Percentiles rank a stretch among this genome's conserved stretches.
These are phyloP conservation scores for Prinsepia uniflora DNA, from an alignment of 306 rosid genomes.

Conservation along the genomic window DNA sequence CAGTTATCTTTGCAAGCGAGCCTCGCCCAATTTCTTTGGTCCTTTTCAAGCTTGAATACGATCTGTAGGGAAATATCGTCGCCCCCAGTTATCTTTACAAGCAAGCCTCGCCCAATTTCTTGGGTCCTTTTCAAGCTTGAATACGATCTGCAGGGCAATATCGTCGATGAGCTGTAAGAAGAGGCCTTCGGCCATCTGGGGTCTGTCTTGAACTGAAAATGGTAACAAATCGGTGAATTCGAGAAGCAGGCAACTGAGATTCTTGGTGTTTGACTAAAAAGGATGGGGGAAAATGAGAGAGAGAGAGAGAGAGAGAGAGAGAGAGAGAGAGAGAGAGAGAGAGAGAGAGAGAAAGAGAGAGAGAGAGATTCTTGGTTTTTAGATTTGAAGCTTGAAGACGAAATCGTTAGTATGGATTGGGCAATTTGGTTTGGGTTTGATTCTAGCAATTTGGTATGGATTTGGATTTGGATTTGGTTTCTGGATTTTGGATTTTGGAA, in stretches of 20 bases:
- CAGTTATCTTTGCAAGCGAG: slow-evolving; percentile 40
- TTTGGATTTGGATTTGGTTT: too few relatives aligned
- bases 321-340: too few relatives aligned
- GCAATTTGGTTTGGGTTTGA: too few relatives aligned
- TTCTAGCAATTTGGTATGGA: too few relatives aligned
- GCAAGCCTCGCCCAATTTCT: slow-evolving; percentile 80
- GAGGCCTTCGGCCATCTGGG: slow-evolving; percentile 24
- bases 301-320: too few relatives aligned
- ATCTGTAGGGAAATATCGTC: slow-evolving; percentile 68
- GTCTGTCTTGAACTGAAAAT: too few relatives aligned
- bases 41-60: slow-evolving; percentile 60
- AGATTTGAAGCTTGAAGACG: too few relatives aligned
- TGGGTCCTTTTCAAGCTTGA: slow-evolving; percentile 71
- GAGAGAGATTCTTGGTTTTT: too few relatives aligned
- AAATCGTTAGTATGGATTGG: too few relatives aligned
- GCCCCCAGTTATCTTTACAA: slow-evolving; percentile 19
- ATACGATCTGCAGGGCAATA: slow-evolving; percentile 53
- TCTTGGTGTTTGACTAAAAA: not conserved
- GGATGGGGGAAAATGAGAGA: not conserved
- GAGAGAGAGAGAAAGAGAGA: too few relatives aligned
- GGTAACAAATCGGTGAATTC: not conserved
- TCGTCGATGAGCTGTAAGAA: slow-evolving; percentile 66
- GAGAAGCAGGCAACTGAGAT: not conserved
- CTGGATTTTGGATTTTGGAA: too few relatives aligned
- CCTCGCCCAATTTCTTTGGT: slow-evolving; percentile 82